A percentile compares a stretch with the other conserved stretches of the same genome.
phyloP scores from a whole-genome alignment of 306 rosid genomes.

The Vicia sativa region DNA sequence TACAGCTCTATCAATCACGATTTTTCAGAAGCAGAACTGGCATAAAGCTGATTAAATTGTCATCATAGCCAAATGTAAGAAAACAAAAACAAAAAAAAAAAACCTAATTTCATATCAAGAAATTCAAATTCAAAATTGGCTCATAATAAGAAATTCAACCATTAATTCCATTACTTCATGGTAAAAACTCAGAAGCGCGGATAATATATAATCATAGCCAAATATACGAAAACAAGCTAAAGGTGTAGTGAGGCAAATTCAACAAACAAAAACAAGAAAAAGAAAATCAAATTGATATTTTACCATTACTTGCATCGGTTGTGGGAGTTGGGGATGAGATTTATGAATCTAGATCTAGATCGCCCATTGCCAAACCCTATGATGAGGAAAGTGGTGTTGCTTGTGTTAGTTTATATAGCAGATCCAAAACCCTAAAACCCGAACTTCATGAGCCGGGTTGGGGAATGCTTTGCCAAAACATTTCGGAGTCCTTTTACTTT shows the following conservation, averaged over 20 bases:
- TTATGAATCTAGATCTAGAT: not conserved
- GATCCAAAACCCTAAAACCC: not conserved
- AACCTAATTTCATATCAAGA: no score
- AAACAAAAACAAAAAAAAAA: no score
- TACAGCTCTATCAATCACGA: slow-evolving; percentile 88
- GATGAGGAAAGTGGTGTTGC: not conserved
- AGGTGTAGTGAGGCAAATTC: slow-evolving; percentile 82
- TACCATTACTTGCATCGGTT: slow-evolving; percentile 42
- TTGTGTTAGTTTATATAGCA: not conserved
- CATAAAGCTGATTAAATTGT: slow-evolving; percentile 64
- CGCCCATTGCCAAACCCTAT: not conserved
- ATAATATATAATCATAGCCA: slow-evolving; percentile 59
- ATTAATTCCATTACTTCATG: slow-evolving; percentile 57
- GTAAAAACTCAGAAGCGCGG: slow-evolving; percentile 71
- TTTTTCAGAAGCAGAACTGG: slow-evolving; percentile 97
- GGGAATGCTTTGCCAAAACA: not conserved
- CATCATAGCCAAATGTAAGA: slow-evolving; percentile 51
- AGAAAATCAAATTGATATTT: not conserved
- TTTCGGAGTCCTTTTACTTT: not conserved
- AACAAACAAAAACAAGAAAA: not conserved
- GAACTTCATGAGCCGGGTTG: not conserved
- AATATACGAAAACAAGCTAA: slow-evolving; percentile 63
- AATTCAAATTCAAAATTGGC: slow-evolving; percentile 33
- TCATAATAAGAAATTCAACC: slow-evolving; percentile 95
- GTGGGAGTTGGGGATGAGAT: not conserved